A percentile compares a stretch with the other conserved stretches of the same genome.
These are phyloP conservation scores for Kodamaea ohmeri DNA, from an alignment of 1,139 yeast genomes.

Conservation along the genomic window DNA sequence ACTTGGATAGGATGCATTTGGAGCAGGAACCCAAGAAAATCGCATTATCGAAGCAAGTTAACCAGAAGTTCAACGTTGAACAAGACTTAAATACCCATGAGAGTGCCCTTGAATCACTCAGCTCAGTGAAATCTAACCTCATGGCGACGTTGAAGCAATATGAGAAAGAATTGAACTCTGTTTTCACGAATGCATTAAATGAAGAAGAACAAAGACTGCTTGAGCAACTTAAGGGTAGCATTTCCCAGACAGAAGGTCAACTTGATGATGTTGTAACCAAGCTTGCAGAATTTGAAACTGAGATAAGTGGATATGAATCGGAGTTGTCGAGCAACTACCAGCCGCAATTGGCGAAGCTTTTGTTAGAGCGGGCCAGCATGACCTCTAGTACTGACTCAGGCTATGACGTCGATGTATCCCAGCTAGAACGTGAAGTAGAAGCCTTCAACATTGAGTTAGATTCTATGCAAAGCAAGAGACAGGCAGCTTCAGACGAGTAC, in stretches of 20 bases:
- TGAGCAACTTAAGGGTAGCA: constrained; percentile 31
- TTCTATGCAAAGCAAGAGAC: constrained; percentile 21
- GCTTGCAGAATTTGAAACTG: constrained; percentile 50
- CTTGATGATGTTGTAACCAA: constrained; percentile 43
- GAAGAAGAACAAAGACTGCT: constrained; percentile 38
- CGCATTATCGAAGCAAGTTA: constrained; percentile 40
- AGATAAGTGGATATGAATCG: constrained; percentile 50
- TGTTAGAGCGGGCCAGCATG: constrained; percentile 27
- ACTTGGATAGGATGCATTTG: constrained; percentile 31
- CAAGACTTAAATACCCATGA: constrained; percentile 39
- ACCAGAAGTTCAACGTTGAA: constrained; percentile 38
- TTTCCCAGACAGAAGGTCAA: constrained; percentile 40
- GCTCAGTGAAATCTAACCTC: constrained; percentile 27
- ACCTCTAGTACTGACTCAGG: constrained; percentile 40
- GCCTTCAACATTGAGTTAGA: constrained; percentile 24
- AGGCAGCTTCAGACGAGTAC: constrained; percentile 20
- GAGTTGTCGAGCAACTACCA: constrained; percentile 53
- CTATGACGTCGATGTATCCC: constrained; percentile 38
- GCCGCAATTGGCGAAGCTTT: constrained; percentile 35
- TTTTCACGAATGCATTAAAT: constrained; percentile 55
- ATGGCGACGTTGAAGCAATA: constrained; percentile 36
- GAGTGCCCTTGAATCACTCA: constrained; percentile 22
- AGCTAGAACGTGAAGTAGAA: constrained; percentile 29
- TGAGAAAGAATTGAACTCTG: constrained; percentile 49
- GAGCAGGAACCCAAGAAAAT: constrained; percentile 45